phyloP scores from a whole-genome alignment of 2,329 filamentous ascomycete species.

The Torrubiella hemipterigena region DNA sequence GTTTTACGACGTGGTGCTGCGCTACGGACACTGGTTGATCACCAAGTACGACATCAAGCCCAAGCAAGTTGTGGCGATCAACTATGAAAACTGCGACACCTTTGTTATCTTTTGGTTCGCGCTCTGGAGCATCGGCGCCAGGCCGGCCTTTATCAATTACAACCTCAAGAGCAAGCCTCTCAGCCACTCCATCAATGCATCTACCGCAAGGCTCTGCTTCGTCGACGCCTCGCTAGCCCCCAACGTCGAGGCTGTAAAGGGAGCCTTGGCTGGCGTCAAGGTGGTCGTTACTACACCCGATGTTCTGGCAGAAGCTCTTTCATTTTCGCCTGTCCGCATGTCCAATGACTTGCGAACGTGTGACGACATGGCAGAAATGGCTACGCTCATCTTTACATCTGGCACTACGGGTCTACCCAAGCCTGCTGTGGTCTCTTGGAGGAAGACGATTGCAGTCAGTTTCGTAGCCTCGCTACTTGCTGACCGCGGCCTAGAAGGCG shows the following conservation, averaged over 20 bases:
- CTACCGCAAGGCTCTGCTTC: conserved; percentile 56
- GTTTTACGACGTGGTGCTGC: conserved; percentile 56
- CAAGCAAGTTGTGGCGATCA: conserved; percentile 66
- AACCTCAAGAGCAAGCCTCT: conserved; percentile 63
- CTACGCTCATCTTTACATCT: conserved; percentile 62
- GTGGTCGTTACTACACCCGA: conserved; percentile 1
- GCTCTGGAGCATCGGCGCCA: conserved; percentile 72
- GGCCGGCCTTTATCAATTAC: conserved; percentile 81
- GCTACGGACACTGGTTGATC: conserved; percentile 66
- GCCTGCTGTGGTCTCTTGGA: conserved; percentile 55
- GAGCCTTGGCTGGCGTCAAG: conserved; percentile 24
- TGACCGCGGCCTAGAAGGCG: conserved; percentile 45
- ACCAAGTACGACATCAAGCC: conserved; percentile 49
- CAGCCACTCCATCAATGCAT: conserved; percentile 59
- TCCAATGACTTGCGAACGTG: not conserved
- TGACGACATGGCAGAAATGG: conserved; percentile 25
- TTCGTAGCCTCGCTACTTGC: conserved; percentile 44
- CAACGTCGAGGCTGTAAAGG: conserved; percentile 46
- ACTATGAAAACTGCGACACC: conserved; percentile 70
- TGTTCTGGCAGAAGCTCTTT: not conserved
- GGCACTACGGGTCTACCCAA: conserved; percentile 71
- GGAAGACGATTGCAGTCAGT: conserved; percentile 31
- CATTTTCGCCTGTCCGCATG: not conserved
- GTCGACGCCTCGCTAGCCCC: conserved; percentile 49
- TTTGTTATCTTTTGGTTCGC: conserved; percentile 68